Evolutionary conservation across 139 green algal genomes (phyloP), one percentile per base, ranked within the genome.

Genomic region (Zygnema circumcarinatum): DNA sequence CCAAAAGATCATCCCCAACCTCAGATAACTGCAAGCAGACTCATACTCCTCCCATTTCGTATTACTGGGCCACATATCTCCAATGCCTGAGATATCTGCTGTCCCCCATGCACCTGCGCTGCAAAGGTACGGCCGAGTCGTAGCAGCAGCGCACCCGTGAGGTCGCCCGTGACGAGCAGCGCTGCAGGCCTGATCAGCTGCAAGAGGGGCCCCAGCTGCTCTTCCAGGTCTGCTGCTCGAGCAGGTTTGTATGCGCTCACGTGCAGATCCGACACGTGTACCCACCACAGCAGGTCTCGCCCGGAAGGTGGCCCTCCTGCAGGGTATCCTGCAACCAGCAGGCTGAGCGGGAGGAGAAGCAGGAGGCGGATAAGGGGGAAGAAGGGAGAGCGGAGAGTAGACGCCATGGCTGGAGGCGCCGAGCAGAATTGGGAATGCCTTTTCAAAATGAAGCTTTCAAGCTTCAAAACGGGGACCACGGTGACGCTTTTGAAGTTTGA

Each of bases 201-300:
- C 21, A 86, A 22, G 36, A 40, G 39, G 22, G 52, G 80, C 2
- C 32, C 80, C 33, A 86, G n/a, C 36, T 81, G n/a, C n/a, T 40
- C 80, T 2, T 81, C 42, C 1, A 86, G n/a, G 38, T 81, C 52
- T 56, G 35, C 67, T n/a, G 80, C 80, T 3, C 80, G 69, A 29
- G 52, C 35, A 1, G 39, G 80, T n/a, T 42, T 31, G 29, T 80
- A 31, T 29, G 16, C 32, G n/a, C 80, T 81, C 35, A 86, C 80
- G 80, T 86, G 80, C n/a, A 86, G n/a, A n/a, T 86, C 80, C 16
- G 80, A 86, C 31, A 86, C 42, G 0, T 86, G 80, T 29, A 86
- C 67, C 80, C 80, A 86, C 80, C 80, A 86, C 25, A 86, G 25
- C 22, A 84, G 47, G 7, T 62, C 16, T 62, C 16, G 47, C 7